A percentile compares a stretch with the other conserved stretches of the same genome.
Evolutionary conservation across 2,329 filamentous ascomycete genomes (phyloP).

Genomic region (Fusarium nodosum): DNA sequence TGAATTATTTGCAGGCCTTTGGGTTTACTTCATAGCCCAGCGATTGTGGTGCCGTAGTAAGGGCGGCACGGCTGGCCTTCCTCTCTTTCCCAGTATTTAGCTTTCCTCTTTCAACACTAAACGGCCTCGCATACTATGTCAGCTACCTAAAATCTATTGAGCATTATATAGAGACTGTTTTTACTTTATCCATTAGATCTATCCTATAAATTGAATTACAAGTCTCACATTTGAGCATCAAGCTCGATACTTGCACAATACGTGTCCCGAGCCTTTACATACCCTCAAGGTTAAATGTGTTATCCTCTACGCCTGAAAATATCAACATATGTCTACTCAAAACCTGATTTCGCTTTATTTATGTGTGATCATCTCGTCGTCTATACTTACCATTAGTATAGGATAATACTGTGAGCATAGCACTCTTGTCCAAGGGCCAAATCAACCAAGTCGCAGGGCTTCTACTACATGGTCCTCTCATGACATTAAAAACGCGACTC

Average conservation of each 20-base stretch:
- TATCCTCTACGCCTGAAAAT: no score
- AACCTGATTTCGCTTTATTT: background rate
- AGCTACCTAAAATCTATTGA: accelerated
- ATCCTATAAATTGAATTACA: background rate
- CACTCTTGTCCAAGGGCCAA: background rate
- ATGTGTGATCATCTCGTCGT: accelerated
- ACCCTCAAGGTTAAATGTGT: no score
- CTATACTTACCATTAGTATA: background rate
- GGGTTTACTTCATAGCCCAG: accelerated
- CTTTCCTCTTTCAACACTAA: background rate
- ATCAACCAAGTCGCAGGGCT: background rate
- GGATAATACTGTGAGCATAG: background rate
- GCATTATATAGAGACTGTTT: background rate
- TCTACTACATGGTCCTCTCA: background rate
- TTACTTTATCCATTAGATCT: background rate
- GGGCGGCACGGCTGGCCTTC: accelerated
- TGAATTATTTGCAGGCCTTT: no score
- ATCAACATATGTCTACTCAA: no score
- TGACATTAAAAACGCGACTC: background rate
- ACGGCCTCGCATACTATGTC: accelerated
- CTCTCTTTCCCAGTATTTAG: background rate
- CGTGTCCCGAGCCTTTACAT: no score
- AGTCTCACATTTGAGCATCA: background rate
- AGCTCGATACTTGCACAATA: background rate
- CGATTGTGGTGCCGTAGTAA: background rate